Conservation (phyloP, 1,139 yeast species). For the Nakaseomyces bracarensis region DNA sequence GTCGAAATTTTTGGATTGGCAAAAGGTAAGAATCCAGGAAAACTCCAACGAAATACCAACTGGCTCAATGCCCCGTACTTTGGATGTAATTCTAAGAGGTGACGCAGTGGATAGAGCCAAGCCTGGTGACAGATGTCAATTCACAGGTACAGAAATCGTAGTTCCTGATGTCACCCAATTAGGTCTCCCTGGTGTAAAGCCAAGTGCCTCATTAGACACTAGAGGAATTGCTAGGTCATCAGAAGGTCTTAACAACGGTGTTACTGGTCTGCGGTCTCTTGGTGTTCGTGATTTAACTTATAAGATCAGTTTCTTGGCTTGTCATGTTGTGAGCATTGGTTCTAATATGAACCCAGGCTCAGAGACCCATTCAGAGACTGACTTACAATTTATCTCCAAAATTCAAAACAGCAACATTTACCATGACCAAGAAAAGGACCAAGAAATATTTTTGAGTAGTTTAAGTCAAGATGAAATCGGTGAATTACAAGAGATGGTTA, state of each 20-base stretch:
- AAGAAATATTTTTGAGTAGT: slow-evolving; percentile 70
- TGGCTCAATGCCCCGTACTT: slow-evolving; percentile 97
- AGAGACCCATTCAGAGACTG: slow-evolving; percentile 21
- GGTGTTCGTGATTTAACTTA: slow-evolving; percentile 95
- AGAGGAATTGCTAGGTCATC: slow-evolving; percentile 49
- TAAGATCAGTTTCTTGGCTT: slow-evolving; percentile 82
- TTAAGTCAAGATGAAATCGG: slow-evolving; percentile 76
- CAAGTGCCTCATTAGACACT: slow-evolving; percentile 68
- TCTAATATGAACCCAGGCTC: slow-evolving; percentile 18
- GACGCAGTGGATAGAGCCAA: slow-evolving; percentile 94
- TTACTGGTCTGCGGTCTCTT: slow-evolving; percentile 71
- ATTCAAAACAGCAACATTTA: slow-evolving; percentile 23
- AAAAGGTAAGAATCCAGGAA: slow-evolving; percentile 90
- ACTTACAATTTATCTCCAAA: slow-evolving; percentile 22
- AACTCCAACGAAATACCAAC: slow-evolving; percentile 94
- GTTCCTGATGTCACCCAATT: slow-evolving; percentile 92
- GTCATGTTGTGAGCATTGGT: slow-evolving; percentile 54
- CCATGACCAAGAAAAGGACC: slow-evolving; percentile 46
- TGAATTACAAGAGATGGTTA: slow-evolving; percentile 85
- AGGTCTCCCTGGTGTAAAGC: slow-evolving; percentile 95
- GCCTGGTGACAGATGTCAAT: slow-evolving; percentile 94
- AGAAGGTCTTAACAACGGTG: slow-evolving; percentile 76
- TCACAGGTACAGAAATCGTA: slow-evolving; percentile 93
- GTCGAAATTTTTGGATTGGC: slow-evolving; percentile 95
- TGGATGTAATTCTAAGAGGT: slow-evolving; percentile 88